Evolutionary conservation across 2,329 filamentous ascomycete species (phyloP).

Genomic region (Fusarium begoniae): DNA sequence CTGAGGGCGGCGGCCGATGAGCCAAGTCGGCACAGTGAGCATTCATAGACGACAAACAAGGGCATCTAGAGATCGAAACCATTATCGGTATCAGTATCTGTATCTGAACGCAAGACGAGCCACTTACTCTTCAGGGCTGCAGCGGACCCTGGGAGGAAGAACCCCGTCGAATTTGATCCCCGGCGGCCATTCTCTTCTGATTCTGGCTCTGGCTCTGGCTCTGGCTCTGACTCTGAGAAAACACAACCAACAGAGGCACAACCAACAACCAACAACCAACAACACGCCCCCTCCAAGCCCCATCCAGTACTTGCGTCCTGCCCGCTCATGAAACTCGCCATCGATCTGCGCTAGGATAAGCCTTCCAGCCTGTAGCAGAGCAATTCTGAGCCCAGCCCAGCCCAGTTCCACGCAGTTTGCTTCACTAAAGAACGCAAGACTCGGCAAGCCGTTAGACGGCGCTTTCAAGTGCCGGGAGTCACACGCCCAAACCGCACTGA

Average conservation of each 20-base stretch:
- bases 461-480: constrained; percentile 24
- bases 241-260: constrained; percentile 8
- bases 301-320: neutral
- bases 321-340: constrained; percentile 28
- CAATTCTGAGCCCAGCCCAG: neutral
- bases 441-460: constrained; percentile 24
- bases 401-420: constrained; percentile 2
- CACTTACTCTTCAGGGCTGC: constrained; percentile 11
- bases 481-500: constrained; percentile 2
- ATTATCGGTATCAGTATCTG: neutral
- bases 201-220: neutral
- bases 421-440: constrained; percentile 13
- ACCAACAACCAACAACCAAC: constrained; percentile 2
- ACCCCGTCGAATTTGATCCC: constrained; percentile 1
- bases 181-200: neutral
- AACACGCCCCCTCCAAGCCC: constrained; percentile 5
- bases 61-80: neutral
- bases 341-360: constrained; percentile 33
- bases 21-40: neutral
- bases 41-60: neutral
- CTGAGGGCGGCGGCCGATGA: neutral
- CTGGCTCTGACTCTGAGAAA: neutral
- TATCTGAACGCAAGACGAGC: neutral
- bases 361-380: constrained; percentile 17
- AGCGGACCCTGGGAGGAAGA: neutral